Base-by-base conservation (phyloP, 805 yeast species). In the Maudiozyma bulderi region DNA sequence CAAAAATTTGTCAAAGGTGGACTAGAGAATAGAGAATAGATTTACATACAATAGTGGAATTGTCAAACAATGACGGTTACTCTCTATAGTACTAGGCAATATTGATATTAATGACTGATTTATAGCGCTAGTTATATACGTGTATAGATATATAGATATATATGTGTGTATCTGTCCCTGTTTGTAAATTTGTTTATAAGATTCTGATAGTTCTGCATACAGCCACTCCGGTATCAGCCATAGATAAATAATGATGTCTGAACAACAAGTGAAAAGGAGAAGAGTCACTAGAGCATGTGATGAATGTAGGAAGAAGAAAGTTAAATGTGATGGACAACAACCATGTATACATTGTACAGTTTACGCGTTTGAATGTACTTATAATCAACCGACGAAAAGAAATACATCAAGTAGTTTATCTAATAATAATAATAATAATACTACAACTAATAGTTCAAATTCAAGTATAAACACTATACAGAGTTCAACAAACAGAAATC, bases 321-420 rank as follows among this genome's bases (percentile, higher is more conserved):
- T 85, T 49, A 84, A 84, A 61, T 86, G 95, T 66, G 93, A 85
- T 59, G 91, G 91, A 6, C 81, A 81, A 57, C 87, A 81, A 59
- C 95, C 93, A 1, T 85, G 91, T 65, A 81, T 84, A 42, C 91
- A 84, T 61, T 89, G 96, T 62, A 84, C 95, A 1, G 95, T 87
- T 1, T 89, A 87, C 67, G 80, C 86, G 20, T 86, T 84, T 64
- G 84, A 79, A 50, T 88, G 96, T 66, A 80, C 95, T 0, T 88
- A 88, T 62, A 86, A 84, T 59, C 87, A 86, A 58, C 91, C 95
- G 8, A 74, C 83, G 3, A 61, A 58, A 49, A 54, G 65, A 45
- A 43, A 29, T 20, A 9, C 30, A 14, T 28, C 29, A 13, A 33
- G 31, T 37, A 15, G 43, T 14, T 9, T 28, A 3, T 20, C 41